Evolutionary conservation across 2,329 filamentous ascomycete species (phyloP).

Genomic region (Colletotrichum sp.): DNA sequence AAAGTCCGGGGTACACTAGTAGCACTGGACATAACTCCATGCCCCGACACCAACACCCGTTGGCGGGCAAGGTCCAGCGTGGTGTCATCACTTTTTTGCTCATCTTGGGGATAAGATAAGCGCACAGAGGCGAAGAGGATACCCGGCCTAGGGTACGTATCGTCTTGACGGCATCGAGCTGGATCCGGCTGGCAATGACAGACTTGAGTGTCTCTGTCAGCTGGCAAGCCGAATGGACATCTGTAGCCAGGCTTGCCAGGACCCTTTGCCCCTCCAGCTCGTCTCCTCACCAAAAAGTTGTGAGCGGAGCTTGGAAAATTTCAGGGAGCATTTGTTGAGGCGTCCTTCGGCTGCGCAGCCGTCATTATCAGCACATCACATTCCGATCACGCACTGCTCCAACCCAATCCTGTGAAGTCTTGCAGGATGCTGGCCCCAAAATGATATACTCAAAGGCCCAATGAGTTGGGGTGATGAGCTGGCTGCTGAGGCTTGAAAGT

Average conservation of each 20-base stretch:
- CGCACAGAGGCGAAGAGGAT: not conserved
- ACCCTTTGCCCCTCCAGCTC: not conserved
- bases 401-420: not conserved
- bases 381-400: conserved; percentile 2
- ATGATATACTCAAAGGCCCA: not conserved
- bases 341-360: not conserved
- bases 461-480: not conserved
- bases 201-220: not conserved
- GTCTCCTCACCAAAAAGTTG: conserved; percentile 14
- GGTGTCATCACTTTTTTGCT: not conserved
- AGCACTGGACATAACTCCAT: not conserved
- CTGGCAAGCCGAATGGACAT: not conserved
- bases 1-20: conserved; percentile 18
- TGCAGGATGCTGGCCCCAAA: not conserved
- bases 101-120: not conserved
- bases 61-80: not conserved
- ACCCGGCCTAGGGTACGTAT: not conserved
- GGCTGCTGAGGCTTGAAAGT: not conserved
- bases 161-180: not conserved
- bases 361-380: not conserved
- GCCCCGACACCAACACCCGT: not conserved
- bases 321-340: conserved; percentile 17
- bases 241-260: not conserved
- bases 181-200: not conserved
- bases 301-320: conserved; percentile 8